These are phyloP conservation scores for Aspergillus bridgeri DNA, from an alignment of 495 filamentous ascomycete genomes.

Conservation along the genomic window DNA sequence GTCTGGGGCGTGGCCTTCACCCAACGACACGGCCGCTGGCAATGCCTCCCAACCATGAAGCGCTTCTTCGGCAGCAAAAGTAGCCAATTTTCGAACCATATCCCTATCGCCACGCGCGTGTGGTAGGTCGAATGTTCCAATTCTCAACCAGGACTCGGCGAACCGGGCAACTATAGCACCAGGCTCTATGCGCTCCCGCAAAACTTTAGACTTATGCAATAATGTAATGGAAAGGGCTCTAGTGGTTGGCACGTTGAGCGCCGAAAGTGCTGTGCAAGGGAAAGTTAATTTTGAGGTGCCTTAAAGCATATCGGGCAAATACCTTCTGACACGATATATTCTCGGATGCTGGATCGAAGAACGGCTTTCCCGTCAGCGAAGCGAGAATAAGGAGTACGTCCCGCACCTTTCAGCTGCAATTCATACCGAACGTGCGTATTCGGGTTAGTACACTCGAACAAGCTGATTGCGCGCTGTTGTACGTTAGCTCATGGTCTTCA, in stretches of 20 bases:
- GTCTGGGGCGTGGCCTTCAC: conserved; percentile 34
- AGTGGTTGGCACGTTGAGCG: conserved; percentile 80
- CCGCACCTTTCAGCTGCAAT: conserved; percentile 90
- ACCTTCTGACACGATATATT: conserved; percentile 88
- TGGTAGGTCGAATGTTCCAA: conserved; percentile 91
- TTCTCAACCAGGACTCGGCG: conserved; percentile 85
- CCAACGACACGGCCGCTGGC: conserved; percentile 48
- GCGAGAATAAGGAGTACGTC: conserved; percentile 87
- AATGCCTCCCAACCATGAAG: conserved; percentile 80
- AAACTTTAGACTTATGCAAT: conserved; percentile 65
- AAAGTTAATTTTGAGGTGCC: neutral
- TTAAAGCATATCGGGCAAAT: neutral
- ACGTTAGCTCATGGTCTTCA: conserved; percentile 6
- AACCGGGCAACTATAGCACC: conserved; percentile 90
- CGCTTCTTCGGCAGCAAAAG: conserved; percentile 81
- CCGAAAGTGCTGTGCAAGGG: conserved; percentile 57
- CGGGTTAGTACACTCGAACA: conserved; percentile 87
- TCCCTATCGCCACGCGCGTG: conserved; percentile 75
- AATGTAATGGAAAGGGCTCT: conserved; percentile 79
- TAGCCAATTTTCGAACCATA: conserved; percentile 67
- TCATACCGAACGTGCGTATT: conserved; percentile 71
- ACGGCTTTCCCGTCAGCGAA: conserved; percentile 99
- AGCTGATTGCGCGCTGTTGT: conserved; percentile 70
- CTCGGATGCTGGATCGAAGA: conserved; percentile 82
- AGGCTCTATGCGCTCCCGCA: conserved; percentile 82